Conservation (phyloP, 140 eudicot genomes). For the Artemisia princeps region DNA sequence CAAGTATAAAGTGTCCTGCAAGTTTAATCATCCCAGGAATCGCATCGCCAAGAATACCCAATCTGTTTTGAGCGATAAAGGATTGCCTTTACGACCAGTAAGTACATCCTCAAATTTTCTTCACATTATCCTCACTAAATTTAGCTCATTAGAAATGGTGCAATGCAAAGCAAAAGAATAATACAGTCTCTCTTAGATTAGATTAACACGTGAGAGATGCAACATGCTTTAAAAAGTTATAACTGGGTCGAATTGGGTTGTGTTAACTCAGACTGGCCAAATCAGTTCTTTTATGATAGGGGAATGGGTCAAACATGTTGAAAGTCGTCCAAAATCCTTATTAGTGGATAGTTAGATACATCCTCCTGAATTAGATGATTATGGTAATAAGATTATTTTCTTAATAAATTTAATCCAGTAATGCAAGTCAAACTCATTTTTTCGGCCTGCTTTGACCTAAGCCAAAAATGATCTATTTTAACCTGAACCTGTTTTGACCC, state of each 20-base stretch:
- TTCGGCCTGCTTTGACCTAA: neutral
- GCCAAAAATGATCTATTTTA: neutral
- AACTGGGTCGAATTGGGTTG: slow-evolving; percentile 4
- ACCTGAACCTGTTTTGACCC: slow-evolving; percentile 6
- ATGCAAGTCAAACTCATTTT: neutral
- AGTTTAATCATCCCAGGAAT: slow-evolving; percentile 75
- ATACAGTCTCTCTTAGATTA: neutral
- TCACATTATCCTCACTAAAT: neutral
- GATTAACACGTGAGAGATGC: neutral
- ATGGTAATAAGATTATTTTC: neutral
- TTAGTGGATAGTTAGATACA: neutral
- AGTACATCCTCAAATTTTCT: slow-evolving; percentile 30
- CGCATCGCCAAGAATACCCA: slow-evolving; percentile 32
- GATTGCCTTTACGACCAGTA: slow-evolving; percentile 91
- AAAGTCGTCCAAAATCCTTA: neutral
- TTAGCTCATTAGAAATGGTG: neutral
- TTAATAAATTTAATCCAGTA: neutral
- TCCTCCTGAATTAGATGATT: neutral
- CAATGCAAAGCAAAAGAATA: neutral
- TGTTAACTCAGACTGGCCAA: neutral
- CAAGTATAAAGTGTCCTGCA: slow-evolving; percentile 63
- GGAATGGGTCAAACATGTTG: slow-evolving; percentile 1
- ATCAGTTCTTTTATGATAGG: neutral
- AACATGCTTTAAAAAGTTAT: neutral
- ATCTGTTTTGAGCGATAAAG: slow-evolving; percentile 56